phyloP scores from a whole-genome alignment of 2,329 filamentous ascomycete species.

The Cyanodermella asteris region DNA sequence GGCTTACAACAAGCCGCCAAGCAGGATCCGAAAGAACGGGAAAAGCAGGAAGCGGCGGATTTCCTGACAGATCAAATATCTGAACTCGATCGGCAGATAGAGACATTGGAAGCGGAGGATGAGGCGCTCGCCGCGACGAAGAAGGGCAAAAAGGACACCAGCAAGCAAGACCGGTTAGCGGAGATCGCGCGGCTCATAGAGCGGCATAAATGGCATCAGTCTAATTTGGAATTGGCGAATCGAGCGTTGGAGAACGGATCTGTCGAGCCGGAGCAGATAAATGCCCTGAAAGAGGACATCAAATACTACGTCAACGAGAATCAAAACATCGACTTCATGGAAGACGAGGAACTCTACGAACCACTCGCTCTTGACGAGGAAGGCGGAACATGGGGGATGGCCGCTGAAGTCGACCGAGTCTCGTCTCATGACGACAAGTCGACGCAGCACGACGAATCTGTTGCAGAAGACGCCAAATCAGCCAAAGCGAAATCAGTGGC shows the following conservation, averaged over 20 bases:
- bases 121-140: constrained; percentile 75
- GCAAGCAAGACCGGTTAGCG: constrained; percentile 69
- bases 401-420: constrained; percentile 56
- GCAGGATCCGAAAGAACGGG: constrained; percentile 92
- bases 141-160: constrained; percentile 73
- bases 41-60: constrained; percentile 70
- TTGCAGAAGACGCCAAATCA: constrained; percentile 25
- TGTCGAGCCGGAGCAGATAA: constrained; percentile 69
- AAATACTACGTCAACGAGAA: constrained; percentile 88
- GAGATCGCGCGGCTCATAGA: constrained; percentile 71
- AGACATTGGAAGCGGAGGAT: constrained; percentile 73
- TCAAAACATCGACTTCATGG: constrained; percentile 70
- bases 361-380: constrained; percentile 83
- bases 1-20: constrained; percentile 78
- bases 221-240: constrained; percentile 75
- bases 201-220: constrained; percentile 89
- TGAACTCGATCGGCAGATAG: constrained; percentile 82
- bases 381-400: constrained; percentile 68
- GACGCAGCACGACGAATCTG: constrained; percentile 59
- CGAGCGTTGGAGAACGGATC: constrained; percentile 82
- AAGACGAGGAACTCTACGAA: constrained; percentile 89
- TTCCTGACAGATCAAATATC: constrained; percentile 78
- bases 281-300: constrained; percentile 75
- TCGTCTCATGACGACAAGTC: constrained; percentile 95
- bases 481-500: constrained; percentile 33